Evolutionary conservation across 2,329 filamentous ascomycete species (phyloP).

Genomic region (Stagonosporopsis chrysanthemi): DNA sequence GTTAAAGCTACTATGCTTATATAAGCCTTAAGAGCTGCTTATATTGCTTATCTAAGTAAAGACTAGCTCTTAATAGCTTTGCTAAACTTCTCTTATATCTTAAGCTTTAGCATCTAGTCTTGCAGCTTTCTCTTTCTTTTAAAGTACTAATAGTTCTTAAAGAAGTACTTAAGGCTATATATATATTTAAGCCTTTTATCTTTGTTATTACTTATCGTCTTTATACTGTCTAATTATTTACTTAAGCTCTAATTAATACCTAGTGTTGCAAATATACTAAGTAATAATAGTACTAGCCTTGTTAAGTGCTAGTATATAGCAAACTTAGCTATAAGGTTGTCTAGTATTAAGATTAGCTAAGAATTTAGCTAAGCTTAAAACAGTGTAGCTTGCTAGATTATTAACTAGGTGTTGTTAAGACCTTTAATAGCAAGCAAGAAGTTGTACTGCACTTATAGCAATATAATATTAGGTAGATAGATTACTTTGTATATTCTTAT

Average conservation of each 20-base stretch:
- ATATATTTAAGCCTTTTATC: too few relatives aligned
- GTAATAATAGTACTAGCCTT: conserved; percentile 7
- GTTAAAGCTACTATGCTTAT: too few relatives aligned
- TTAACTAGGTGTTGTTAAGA: too few relatives aligned
- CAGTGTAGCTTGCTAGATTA: too few relatives aligned
- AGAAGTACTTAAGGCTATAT: too few relatives aligned
- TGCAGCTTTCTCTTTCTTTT: background rate
- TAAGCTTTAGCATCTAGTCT: conserved; percentile 8
- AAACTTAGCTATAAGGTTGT: conserved; percentile 10
- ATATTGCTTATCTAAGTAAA: background rate
- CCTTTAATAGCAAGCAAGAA: too few relatives aligned
- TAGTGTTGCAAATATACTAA: conserved; percentile 8
- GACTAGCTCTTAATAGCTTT: conserved; percentile 8
- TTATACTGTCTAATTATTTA: background rate
- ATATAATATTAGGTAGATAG: too few relatives aligned
- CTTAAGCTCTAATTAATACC: conserved; percentile 5
- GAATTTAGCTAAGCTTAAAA: conserved; percentile 1
- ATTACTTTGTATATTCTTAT: too few relatives aligned
- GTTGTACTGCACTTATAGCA: too few relatives aligned
- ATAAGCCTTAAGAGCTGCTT: too few relatives aligned
- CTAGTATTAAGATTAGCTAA: background rate
- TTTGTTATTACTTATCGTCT: too few relatives aligned
- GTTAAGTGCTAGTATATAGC: conserved; percentile 8
- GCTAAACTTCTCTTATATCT: conserved; percentile 6
- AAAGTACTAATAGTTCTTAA: too few relatives aligned